Base-by-base conservation (phyloP, 164 flowering plant genomes). In the Chimonanthus salicifolius region DNA sequence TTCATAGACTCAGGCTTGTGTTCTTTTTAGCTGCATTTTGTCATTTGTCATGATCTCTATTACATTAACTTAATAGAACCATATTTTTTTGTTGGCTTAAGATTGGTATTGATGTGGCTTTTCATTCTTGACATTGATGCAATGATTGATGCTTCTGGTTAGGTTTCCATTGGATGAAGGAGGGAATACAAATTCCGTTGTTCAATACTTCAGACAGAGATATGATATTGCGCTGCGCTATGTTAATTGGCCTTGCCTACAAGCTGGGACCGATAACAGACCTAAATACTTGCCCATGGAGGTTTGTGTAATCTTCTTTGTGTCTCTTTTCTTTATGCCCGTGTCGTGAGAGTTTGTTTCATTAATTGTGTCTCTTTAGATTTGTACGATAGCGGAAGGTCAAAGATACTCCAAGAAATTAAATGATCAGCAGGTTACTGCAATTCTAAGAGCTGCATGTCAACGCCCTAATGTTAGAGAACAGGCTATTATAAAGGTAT, bases 361-460 rank as follows among this genome's bases (percentile, higher is more conserved):
- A 9, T 7, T n/a, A 15, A 62, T 45, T 47, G n/a, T 69, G 46
- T 50, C 18, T 15, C 49, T 50, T 3, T 76, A 92, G 96, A 68
- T 88, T 3, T 90, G 92, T 74, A 75, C 6, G 20, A 89, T 94
- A 71, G 85, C 75, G 2, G 74, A 76, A n/a, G 97, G 97, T 6
- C 95, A 90, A 54, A 77, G 89, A n/a, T 94, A 84, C 47, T 16
- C 87, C 0, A 88, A 80, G 75, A 88, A 87, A 50, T 69, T 94
- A 62, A 92, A 85, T 82, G 97, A 92, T 62, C 80, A 54, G 50
- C 98, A 90, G 71, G 90, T 92, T 0, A 83, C 90, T 74, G 82
- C 78, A 5, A 68, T 92, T 2, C 73, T 94, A 33, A 86, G 74
- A 70, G 96, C 86, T 15, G 82, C 97, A 0, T 92, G 97, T 80